Evolutionary conservation across 257 asterid genomes (phyloP).

Genomic region (Gentiana dahurica): DNA sequence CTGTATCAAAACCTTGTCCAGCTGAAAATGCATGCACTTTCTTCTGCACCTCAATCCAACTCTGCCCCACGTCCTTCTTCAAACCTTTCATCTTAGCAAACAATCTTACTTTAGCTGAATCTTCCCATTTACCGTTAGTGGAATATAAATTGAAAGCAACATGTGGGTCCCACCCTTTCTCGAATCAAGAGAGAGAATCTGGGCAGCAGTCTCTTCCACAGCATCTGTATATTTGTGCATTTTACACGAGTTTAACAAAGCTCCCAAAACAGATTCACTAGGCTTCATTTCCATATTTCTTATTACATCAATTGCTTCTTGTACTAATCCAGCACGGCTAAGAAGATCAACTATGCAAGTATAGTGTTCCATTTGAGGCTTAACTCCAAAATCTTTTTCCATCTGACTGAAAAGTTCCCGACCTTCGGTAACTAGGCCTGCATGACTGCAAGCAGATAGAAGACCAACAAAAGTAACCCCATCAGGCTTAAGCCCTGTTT

Average conservation of each 20-base stretch:
- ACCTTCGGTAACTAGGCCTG: slow-evolving; percentile 50
- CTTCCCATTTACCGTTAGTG: slow-evolving; percentile 45
- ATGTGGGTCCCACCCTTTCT: slow-evolving; percentile 40
- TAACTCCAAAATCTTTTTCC: slow-evolving; percentile 27
- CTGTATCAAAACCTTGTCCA: slow-evolving; percentile 29
- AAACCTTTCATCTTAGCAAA: slow-evolving; percentile 43
- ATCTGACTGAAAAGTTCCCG: slow-evolving; percentile 33
- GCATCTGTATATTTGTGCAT: slow-evolving; percentile 30
- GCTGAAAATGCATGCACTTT: slow-evolving; percentile 42
- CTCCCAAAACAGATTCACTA: slow-evolving; percentile 56
- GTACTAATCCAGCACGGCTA: slow-evolving; percentile 58
- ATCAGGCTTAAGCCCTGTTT: slow-evolving; percentile 35
- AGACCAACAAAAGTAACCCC: slow-evolving; percentile 48
- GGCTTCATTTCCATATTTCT: slow-evolving; percentile 63
- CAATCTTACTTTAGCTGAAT: slow-evolving; percentile 50
- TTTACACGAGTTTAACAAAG: slow-evolving; percentile 44
- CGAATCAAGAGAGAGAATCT: slow-evolving; percentile 13
- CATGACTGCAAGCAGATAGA: slow-evolving; percentile 69
- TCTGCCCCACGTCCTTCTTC: slow-evolving; percentile 51
- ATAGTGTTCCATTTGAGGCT: slow-evolving; percentile 51
- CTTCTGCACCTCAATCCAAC: slow-evolving; percentile 73
- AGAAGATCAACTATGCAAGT: slow-evolving; percentile 69
- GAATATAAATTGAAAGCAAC: slow-evolving; percentile 63
- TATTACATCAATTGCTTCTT: slow-evolving; percentile 37
- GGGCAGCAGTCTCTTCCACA: slow-evolving; percentile 37